Evolutionary conservation across 2,329 filamentous ascomycete species (phyloP).

Genomic region (Aaosphaeria pasadenensis): DNA sequence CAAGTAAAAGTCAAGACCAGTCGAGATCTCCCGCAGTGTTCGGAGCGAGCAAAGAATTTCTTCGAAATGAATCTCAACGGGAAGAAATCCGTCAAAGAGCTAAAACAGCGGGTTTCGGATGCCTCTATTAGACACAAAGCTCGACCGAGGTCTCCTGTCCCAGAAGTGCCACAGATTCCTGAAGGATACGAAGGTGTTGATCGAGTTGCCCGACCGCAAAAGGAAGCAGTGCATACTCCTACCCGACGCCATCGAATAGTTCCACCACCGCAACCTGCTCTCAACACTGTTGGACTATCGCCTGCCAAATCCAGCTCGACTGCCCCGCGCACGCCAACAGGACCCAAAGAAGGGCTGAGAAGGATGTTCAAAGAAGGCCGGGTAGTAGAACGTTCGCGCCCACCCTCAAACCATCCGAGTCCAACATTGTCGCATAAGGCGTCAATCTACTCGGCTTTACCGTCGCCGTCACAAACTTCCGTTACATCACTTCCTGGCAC

Average conservation of each 20-base stretch:
- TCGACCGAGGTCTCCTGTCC: slow-evolving; percentile 9
- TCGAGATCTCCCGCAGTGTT: slow-evolving; percentile 18
- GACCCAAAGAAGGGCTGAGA: slow-evolving; percentile 17
- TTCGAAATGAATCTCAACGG: slow-evolving; percentile 22
- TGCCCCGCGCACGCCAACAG: slow-evolving; percentile 12
- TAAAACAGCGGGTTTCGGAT: slow-evolving; percentile 30
- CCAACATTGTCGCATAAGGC: slow-evolving; percentile 2
- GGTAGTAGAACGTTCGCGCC: slow-evolving; percentile 3
- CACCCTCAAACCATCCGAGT: slow-evolving; percentile 13
- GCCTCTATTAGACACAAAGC: slow-evolving; percentile 20
- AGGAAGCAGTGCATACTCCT: not conserved
- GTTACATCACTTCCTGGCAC: not conserved
- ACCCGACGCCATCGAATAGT: not conserved
- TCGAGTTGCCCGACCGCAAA: not conserved
- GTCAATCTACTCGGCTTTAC: slow-evolving; percentile 1
- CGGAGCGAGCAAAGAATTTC: slow-evolving; percentile 29
- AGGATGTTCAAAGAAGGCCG: slow-evolving; percentile 13
- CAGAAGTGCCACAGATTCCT: slow-evolving; percentile 17
- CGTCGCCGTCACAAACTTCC: not conserved
- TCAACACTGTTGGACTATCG: no score
- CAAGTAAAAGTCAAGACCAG: slow-evolving; percentile 12
- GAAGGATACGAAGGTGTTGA: not conserved
- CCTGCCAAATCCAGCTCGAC: slow-evolving; percentile 4
- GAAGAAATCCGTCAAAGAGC: slow-evolving; percentile 20
- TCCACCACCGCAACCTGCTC: not conserved